Evolutionary conservation across 2,329 filamentous ascomycete genomes (phyloP), one percentile per base, ranked within the genome.

Genomic region (Leptographium radiaticola): DNA sequence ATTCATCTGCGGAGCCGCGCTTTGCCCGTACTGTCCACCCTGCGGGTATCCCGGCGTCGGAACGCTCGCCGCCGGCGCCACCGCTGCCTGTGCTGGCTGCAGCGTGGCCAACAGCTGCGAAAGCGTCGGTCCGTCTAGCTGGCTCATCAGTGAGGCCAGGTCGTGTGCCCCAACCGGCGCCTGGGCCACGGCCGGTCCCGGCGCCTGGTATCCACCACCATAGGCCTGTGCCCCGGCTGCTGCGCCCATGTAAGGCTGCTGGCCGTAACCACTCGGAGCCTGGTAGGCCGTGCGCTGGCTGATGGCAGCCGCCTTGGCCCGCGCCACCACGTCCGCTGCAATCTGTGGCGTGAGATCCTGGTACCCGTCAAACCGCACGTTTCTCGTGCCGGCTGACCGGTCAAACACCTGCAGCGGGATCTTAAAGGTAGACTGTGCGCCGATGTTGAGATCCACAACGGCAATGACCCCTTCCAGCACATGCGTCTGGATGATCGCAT

Each of bases 391-490:
- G 11, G 75, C 77, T 43, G 81, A 84, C 31, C 89, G 84, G 67
- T 95, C 86, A 63, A 96, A 96, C 7, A 95, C 80, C 61, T 91
- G 87, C 4, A 96, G 71, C 0, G 86, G 80, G 51, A 97, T 85
- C 64, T 84, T 89, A 59, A 83, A 82, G 2, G 77, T 77, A 38
- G 75, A 73, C 62, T 95, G 85, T 25, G 87, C 80, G 47, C 75
- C 73, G 51, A 81, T 74, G 56, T 86, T 83, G 15, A 97, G 76
- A 61, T 89, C 84, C 6, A 88, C 82, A 15, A 96, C 86, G 10
- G 86, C 91, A 51, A 87, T 78, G 1, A 96, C 91, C 18, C 93
- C 91, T 67, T 97, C 90, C 12, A 90, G 72, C 40, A 94, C 87
- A 65, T 95, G 89, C 52, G 87, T 79, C 60, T 88, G 83, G 52